phyloP scores from a whole-genome alignment of 2,329 filamentous ascomycete genomes.

The Hortaea werneckii region DNA sequence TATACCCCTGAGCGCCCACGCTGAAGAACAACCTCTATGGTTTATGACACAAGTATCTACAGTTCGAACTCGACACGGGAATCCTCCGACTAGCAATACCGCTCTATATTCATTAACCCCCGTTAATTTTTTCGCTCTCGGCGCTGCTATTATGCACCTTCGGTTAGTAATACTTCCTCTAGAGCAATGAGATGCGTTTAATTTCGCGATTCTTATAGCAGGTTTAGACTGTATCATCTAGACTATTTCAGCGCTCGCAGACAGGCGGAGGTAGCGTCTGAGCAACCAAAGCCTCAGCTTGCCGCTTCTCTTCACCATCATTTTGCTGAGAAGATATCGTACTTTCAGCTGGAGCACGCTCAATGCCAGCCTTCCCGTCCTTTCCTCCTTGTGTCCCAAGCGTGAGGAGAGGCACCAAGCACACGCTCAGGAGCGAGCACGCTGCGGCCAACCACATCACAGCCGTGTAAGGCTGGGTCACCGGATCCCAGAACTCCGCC shows the following conservation, averaged over 20 bases:
- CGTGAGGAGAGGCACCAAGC: slow-evolving; percentile 43
- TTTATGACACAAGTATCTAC: not conserved
- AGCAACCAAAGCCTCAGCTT: slow-evolving; percentile 3
- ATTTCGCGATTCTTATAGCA: too few species aligned
- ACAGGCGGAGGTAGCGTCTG: not conserved
- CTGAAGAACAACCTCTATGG: not conserved
- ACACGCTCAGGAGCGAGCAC: slow-evolving; percentile 33
- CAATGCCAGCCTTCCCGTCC: slow-evolving; percentile 6
- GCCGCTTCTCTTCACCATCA: slow-evolving; percentile 1
- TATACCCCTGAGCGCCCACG: not conserved
- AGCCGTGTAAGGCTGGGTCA: slow-evolving; percentile 40
- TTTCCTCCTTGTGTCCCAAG: slow-evolving; percentile 43
- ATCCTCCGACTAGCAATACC: too few species aligned
- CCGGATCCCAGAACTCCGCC: slow-evolving; percentile 33
- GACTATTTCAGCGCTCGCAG: too few species aligned
- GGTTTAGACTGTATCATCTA: too few species aligned
- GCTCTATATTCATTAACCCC: too few species aligned
- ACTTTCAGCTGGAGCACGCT: too few species aligned
- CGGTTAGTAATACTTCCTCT: too few species aligned
- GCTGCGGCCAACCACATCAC: slow-evolving; percentile 43
- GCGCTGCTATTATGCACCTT: too few species aligned
- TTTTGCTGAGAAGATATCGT: too few species aligned
- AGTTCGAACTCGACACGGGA: too few species aligned
- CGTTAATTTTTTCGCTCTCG: too few species aligned
- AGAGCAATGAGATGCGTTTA: too few species aligned